phyloP scores from a whole-genome alignment of 2,329 filamentous ascomycete species.

The Leptosphaerulina australis region DNA sequence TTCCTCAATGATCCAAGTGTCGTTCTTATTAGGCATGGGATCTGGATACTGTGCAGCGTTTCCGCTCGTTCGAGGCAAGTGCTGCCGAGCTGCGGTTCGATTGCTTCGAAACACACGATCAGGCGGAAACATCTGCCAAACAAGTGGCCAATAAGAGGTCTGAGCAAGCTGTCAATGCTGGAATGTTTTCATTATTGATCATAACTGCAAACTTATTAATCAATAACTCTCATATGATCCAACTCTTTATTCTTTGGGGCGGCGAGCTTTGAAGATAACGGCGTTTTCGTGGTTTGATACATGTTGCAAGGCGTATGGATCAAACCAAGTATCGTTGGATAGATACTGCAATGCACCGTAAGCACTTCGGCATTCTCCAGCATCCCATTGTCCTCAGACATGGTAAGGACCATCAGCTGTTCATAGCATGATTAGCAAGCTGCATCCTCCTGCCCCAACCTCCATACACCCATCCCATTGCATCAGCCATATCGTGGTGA shows the following conservation, averaged over 20 bases:
- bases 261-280: no score
- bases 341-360: background rate
- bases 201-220: background rate
- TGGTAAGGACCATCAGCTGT: background rate
- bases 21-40: slow-evolving; percentile 6
- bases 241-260: no score
- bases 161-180: slow-evolving; percentile 5
- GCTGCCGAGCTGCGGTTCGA: slow-evolving; percentile 5
- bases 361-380: background rate
- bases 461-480: slow-evolving; percentile 45
- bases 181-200: background rate
- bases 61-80: slow-evolving; percentile 16
- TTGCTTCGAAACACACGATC: slow-evolving; percentile 8
- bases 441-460: slow-evolving; percentile 42
- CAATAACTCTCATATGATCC: no score
- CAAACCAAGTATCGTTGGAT: background rate
- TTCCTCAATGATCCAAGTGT: slow-evolving; percentile 8
- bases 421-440: slow-evolving; percentile 34
- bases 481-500: slow-evolving; percentile 45
- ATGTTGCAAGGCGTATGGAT: no score
- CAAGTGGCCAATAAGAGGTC: slow-evolving; percentile 6
- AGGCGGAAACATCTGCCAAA: background rate
- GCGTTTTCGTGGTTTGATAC: no score
- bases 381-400: background rate
- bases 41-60: slow-evolving; percentile 3